These are phyloP conservation scores for Ogataea philodendri DNA, from an alignment of 805 yeast genomes.

Conservation along the genomic window DNA sequence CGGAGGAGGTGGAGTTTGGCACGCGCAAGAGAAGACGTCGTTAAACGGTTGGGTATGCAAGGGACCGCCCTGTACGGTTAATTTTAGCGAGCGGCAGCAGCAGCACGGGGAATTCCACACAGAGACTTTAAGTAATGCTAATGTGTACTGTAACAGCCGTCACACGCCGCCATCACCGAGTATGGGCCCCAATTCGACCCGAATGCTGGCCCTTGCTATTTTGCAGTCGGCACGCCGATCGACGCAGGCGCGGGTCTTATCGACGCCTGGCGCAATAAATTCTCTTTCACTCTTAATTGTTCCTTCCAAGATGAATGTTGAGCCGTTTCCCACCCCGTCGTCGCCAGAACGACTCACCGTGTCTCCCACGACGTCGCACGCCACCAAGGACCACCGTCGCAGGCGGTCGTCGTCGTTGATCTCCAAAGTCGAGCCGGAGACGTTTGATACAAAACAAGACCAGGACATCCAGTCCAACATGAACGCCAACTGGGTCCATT, in stretches of 20 bases:
- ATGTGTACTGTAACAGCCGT: slow-evolving; percentile 1
- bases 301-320: slow-evolving; percentile 20
- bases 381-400: slow-evolving; percentile 37
- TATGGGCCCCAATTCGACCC: too few relatives aligned
- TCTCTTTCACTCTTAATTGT: background rate
- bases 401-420: slow-evolving; percentile 86
- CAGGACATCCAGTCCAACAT: slow-evolving; percentile 85
- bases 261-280: slow-evolving; percentile 9
- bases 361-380: slow-evolving; percentile 35
- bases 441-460: slow-evolving; percentile 87
- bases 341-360: slow-evolving; percentile 34
- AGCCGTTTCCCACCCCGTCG: slow-evolving; percentile 34
- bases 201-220: too few relatives aligned
- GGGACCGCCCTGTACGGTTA: too few relatives aligned
- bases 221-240: slow-evolving; percentile 4
- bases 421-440: slow-evolving; percentile 91
- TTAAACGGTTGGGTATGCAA: background rate
- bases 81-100: too few relatives aligned
- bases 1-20: slow-evolving; percentile 17
- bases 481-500: slow-evolving; percentile 95
- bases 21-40: slow-evolving; percentile 5
- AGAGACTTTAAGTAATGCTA: too few relatives aligned
- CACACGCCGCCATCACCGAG: too few relatives aligned
- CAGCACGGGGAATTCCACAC: too few relatives aligned
- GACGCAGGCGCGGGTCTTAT: slow-evolving; percentile 10